Percentiles rank a stretch among this genome's conserved stretches.
Conservation (phyloP, 1,284 basidiomycete genomes). For the Microbotryum silenes-acaulis region DNA sequence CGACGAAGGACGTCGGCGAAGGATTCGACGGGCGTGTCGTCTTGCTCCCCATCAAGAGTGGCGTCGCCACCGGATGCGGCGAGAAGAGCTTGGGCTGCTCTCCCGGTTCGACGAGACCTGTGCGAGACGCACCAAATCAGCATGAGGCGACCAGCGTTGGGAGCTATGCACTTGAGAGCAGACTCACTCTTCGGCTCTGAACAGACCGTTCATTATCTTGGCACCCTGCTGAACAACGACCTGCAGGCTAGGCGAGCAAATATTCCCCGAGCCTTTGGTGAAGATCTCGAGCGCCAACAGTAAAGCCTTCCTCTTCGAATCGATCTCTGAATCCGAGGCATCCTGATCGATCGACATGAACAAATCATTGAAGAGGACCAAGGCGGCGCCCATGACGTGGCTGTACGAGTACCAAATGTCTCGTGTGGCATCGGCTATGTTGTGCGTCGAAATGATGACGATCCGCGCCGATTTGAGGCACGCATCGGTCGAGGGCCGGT, state of each 20-base stretch:
- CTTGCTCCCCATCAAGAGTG: constrained; percentile 8
- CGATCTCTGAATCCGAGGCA: constrained; percentile 26
- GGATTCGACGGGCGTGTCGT: constrained; percentile 16
- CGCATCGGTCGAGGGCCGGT: constrained; percentile 28
- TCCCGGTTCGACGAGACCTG: constrained; percentile 7
- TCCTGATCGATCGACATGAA: constrained; percentile 32
- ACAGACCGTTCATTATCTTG: constrained; percentile 25
- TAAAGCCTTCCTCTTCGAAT: constrained; percentile 21
- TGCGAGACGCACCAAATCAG: too few species aligned
- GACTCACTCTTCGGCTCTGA: constrained; percentile 25
- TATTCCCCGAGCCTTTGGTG: constrained; percentile 9
- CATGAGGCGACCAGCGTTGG: too few species aligned
- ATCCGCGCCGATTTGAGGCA: constrained; percentile 29
- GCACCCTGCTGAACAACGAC: constrained; percentile 21
- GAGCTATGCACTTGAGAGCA: too few species aligned
- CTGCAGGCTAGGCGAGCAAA: constrained; percentile 13
- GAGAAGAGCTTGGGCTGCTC: constrained; percentile 22
- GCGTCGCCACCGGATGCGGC: constrained; percentile 10
- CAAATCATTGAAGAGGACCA: constrained; percentile 31
- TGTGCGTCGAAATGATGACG: constrained; percentile 29
- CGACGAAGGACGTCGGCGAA: constrained; percentile 30
- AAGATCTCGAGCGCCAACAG: constrained; percentile 31
- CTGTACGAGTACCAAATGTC: constrained; percentile 29
- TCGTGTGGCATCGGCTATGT: constrained; percentile 22
- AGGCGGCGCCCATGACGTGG: constrained; percentile 27